Evolutionary conservation across 805 yeast species (phyloP).

Genomic region (Kluyveromyces dobzhanskii): DNA sequence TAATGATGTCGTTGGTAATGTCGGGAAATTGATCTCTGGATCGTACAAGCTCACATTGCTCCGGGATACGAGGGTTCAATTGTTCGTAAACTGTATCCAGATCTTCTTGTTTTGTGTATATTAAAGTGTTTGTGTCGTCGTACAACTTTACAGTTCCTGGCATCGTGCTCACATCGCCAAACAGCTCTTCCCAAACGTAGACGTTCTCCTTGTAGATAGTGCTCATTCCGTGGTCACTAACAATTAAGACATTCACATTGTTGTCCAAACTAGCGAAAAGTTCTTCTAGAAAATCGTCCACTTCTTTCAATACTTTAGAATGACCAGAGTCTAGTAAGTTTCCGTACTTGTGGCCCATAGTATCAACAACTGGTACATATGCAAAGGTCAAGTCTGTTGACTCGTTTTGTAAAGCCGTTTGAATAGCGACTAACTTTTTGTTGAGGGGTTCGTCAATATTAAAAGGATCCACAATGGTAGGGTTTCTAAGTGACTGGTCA

Average conservation of each 20-base stretch:
- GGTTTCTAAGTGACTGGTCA: constrained; percentile 26
- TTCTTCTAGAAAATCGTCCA: constrained; percentile 54
- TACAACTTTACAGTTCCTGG: constrained; percentile 27
- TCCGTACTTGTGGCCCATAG: constrained; percentile 69
- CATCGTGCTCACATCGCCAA: constrained; percentile 33
- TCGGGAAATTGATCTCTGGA: background rate
- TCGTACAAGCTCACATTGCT: constrained; percentile 8
- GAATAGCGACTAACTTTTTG: constrained; percentile 61
- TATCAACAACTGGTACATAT: constrained; percentile 79
- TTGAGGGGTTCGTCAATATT: constrained; percentile 55
- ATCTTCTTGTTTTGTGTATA: constrained; percentile 2
- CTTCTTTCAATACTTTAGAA: constrained; percentile 34
- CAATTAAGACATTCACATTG: constrained; percentile 64
- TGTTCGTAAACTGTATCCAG: constrained; percentile 37
- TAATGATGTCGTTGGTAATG: background rate
- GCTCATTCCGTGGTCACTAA: constrained; percentile 93
- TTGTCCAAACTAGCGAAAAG: constrained; percentile 45
- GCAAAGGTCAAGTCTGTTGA: constrained; percentile 60
- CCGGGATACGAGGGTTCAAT: constrained; percentile 28
- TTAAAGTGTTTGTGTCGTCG: constrained; percentile 1
- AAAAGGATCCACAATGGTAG: constrained; percentile 50
- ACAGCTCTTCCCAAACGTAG: constrained; percentile 57
- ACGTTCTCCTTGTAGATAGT: constrained; percentile 53
- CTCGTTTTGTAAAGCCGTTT: constrained; percentile 36
- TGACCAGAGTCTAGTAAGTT: constrained; percentile 48